phyloP scores from a whole-genome alignment of 2,329 filamentous ascomycete genomes.

The Calonectria montana region DNA sequence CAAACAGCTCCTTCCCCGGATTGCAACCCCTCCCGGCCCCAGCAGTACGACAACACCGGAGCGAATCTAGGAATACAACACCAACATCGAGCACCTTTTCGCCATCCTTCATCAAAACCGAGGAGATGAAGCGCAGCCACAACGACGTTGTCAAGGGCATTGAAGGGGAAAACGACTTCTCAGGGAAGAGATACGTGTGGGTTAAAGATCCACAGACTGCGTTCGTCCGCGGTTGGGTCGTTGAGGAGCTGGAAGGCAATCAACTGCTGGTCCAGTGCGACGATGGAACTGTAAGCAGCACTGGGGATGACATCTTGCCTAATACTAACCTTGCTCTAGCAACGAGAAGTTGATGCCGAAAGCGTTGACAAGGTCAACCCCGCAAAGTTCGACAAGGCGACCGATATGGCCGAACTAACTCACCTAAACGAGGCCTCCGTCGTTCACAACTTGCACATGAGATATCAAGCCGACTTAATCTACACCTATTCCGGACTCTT shows the following conservation, averaged over 20 bases:
- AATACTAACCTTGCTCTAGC: conserved; percentile 59
- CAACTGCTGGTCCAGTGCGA: conserved; percentile 90
- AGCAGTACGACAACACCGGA: conserved; percentile 52
- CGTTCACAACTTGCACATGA: conserved; percentile 94
- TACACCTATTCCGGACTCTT: conserved; percentile 99
- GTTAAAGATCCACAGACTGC: conserved; percentile 86
- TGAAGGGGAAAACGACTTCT: conserved; percentile 98
- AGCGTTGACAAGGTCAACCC: conserved; percentile 99
- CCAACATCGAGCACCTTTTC: conserved; percentile 87
- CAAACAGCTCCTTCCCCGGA: conserved; percentile 64
- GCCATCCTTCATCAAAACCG: conserved; percentile 93
- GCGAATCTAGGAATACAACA: conserved; percentile 73
- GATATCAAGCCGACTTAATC: conserved; percentile 96
- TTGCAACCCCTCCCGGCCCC: conserved; percentile 24
- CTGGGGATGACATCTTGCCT: not conserved
- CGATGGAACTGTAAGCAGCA: conserved; percentile 79
- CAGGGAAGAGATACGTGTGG: conserved; percentile 98
- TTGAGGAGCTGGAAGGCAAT: conserved; percentile 79
- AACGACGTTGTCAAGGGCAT: conserved; percentile 75
- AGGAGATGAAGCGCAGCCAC: conserved; percentile 72
- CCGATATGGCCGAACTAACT: conserved; percentile 98
- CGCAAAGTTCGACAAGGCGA: conserved; percentile 98
- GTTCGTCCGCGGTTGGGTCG: conserved; percentile 92
- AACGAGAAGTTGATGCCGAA: conserved; percentile 87
- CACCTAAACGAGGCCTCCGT: conserved; percentile 98